A percentile compares a stretch with the other conserved stretches of the same genome.
phyloP scores from a whole-genome alignment of 2,329 filamentous ascomycete species.

The Mariannaea elegans region DNA sequence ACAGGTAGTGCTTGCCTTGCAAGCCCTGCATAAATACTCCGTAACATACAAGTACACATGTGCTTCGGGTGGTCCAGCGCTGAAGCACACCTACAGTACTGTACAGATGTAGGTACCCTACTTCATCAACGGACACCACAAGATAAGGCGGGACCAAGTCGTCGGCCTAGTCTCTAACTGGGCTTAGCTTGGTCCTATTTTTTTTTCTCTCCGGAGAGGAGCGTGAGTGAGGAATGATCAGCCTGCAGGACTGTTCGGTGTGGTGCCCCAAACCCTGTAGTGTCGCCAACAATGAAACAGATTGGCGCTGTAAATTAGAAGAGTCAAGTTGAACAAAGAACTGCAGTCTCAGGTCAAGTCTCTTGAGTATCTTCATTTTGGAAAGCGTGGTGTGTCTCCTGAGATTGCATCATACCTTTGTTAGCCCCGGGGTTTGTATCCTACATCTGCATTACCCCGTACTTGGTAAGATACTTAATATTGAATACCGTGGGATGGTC shows the following conservation, averaged over 20 bases:
- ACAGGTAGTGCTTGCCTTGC: too few relatives aligned
- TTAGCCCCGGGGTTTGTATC: too few relatives aligned
- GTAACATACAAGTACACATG: too few relatives aligned
- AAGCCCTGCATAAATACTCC: too few relatives aligned
- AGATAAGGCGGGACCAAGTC: constrained; percentile 13
- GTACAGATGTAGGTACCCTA: not conserved
- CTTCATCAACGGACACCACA: not conserved
- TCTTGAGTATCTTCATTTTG: not conserved
- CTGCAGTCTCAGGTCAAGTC: not conserved
- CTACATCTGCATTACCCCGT: too few relatives aligned
- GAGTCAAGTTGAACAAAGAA: not conserved
- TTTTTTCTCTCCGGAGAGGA: constrained; percentile 3
- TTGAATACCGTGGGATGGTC: too few relatives aligned
- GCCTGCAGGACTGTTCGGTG: too few relatives aligned
- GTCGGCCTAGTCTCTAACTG: constrained; percentile 6
- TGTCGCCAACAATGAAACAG: constrained; percentile 10
- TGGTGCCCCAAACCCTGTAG: constrained; percentile 8
- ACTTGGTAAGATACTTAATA: too few relatives aligned
- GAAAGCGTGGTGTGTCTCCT: constrained; percentile 1
- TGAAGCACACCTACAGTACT: too few relatives aligned
- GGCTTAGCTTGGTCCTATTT: not conserved
- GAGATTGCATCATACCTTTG: constrained; percentile 1
- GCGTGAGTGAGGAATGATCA: not conserved
- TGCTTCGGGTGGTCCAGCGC: too few relatives aligned
- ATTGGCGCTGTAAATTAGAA: not conserved